These are phyloP conservation scores for Ilex aquifolium DNA, from an alignment of 257 asterid genomes.

Conservation along the genomic window DNA sequence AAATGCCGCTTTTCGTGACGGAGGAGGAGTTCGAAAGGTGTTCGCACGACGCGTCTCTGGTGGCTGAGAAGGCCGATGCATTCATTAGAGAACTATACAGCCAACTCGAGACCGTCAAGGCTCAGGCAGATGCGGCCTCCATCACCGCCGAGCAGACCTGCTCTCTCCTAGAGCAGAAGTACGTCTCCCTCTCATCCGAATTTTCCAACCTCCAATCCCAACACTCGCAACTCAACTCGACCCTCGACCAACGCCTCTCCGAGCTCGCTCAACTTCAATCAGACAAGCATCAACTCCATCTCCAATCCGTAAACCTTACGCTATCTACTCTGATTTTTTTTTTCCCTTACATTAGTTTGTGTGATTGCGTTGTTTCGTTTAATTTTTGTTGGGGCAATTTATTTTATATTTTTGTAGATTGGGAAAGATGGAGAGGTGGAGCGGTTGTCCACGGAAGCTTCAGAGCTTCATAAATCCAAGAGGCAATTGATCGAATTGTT, in stretches of 20 bases:
- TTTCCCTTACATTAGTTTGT: constrained; percentile 8
- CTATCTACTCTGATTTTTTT: constrained; percentile 4
- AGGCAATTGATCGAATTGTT: constrained; percentile 81
- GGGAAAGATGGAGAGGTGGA: constrained; percentile 82
- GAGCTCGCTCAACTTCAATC: constrained; percentile 46
- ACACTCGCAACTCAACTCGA: constrained; percentile 35
- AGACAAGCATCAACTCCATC: constrained; percentile 49
- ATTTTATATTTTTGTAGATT: constrained; percentile 25
- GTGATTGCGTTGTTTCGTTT: not conserved
- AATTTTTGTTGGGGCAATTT: constrained; percentile 4
- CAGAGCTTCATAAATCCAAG: constrained; percentile 74
- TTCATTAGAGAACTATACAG: constrained; percentile 55
- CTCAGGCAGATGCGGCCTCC: constrained; percentile 82
- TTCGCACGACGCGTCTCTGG: constrained; percentile 46
- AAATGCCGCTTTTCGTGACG: constrained; percentile 80
- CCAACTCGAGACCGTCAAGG: constrained; percentile 69
- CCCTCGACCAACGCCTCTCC: constrained; percentile 44
- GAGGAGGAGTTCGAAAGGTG: constrained; percentile 64
- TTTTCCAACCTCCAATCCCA: constrained; percentile 48
- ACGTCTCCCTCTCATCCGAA: constrained; percentile 62
- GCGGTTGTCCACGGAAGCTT: constrained; percentile 53
- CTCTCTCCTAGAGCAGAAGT: constrained; percentile 74
- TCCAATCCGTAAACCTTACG: constrained; percentile 47
- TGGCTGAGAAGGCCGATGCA: constrained; percentile 84
- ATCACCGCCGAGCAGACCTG: constrained; percentile 89